A percentile compares a stretch with the other conserved stretches of the same genome.
Evolutionary conservation across 2,329 filamentous ascomycete genomes (phyloP).

Genomic region (Cladosporium sphaerospermum): DNA sequence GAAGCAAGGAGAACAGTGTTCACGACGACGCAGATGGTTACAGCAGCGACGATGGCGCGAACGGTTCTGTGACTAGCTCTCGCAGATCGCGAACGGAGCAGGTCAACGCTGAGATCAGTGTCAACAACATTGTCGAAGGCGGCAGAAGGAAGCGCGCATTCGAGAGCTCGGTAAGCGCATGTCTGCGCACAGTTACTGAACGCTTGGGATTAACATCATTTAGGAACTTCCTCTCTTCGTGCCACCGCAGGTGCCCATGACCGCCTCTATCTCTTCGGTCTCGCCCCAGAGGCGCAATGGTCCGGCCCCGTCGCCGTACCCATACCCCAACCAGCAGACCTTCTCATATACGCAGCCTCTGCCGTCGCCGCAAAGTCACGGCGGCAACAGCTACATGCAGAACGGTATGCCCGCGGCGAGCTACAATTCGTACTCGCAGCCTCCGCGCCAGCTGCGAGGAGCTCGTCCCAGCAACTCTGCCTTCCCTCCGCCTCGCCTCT

Average conservation of each 20-base stretch:
- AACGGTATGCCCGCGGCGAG: slow-evolving; percentile 18
- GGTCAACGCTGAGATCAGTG: slow-evolving; percentile 92
- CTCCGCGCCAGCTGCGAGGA: slow-evolving; percentile 53
- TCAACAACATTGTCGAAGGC: slow-evolving; percentile 97
- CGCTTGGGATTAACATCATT: slow-evolving; percentile 17
- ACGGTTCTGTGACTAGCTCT: slow-evolving; percentile 64
- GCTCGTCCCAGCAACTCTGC: slow-evolving; percentile 40
- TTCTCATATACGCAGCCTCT: slow-evolving; percentile 72
- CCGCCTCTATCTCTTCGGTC: slow-evolving; percentile 94
- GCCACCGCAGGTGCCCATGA: slow-evolving; percentile 85
- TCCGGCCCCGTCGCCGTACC: slow-evolving; percentile 67
- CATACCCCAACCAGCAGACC: slow-evolving; percentile 68
- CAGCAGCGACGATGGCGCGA: slow-evolving; percentile 79
- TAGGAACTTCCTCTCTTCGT: slow-evolving; percentile 95
- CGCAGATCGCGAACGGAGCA: slow-evolving; percentile 75
- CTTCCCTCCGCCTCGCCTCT: slow-evolving; percentile 36
- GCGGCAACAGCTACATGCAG: slow-evolving; percentile 27
- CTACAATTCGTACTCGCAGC: slow-evolving; percentile 14
- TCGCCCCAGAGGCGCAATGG: slow-evolving; percentile 81
- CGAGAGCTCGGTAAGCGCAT: slow-evolving; percentile 84
- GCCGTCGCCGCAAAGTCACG: slow-evolving; percentile 76
- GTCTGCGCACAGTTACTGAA: slow-evolving; percentile 17
- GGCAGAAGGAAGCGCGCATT: slow-evolving; percentile 87
- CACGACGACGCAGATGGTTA: slow-evolving; percentile 64
- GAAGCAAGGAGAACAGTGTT: slow-evolving; percentile 35